These are phyloP conservation scores for Lactifluus hygrophoroides DNA, from an alignment of 768 basidiomycete genomes.

Conservation along the genomic window DNA sequence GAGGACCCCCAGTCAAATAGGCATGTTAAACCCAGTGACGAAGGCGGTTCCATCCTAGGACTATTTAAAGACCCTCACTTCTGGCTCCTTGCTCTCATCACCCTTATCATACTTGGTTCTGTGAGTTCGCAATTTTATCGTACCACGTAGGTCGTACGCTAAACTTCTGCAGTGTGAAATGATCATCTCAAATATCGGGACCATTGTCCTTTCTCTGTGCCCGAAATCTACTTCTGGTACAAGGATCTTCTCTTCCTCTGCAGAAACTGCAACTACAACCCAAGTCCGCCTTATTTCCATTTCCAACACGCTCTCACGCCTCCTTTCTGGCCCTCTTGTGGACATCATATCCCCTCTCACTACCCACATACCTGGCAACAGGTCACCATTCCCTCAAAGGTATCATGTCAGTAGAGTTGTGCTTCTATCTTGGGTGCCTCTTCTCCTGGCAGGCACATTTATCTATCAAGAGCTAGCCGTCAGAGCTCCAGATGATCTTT, in stretches of 20 bases:
- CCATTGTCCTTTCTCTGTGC: conserved; percentile 61
- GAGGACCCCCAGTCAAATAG: conserved; percentile 20
- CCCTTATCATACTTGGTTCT: conserved; percentile 52
- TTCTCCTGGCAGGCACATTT: conserved; percentile 44
- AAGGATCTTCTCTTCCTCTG: conserved; percentile 20
- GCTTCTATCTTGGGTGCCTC: conserved; percentile 46
- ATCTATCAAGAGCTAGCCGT: conserved; percentile 46
- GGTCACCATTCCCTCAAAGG: conserved; percentile 34
- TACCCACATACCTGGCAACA: conserved; percentile 33
- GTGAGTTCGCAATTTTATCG: conserved; percentile 36
- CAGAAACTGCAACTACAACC: conserved; percentile 37
- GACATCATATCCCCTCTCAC: conserved; percentile 63
- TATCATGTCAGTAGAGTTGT: conserved; percentile 51
- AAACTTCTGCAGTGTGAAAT: conserved; percentile 39
- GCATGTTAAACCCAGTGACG: conserved; percentile 23
- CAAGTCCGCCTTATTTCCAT: conserved; percentile 68
- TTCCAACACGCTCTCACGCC: conserved; percentile 62
- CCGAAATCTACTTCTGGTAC: conserved; percentile 17
- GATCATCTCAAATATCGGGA: conserved; percentile 77
- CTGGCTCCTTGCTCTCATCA: conserved; percentile 50
- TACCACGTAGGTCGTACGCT: not conserved
- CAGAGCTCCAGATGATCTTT: conserved; percentile 44
- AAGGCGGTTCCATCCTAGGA: conserved; percentile 31
- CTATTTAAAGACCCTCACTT: conserved; percentile 51
- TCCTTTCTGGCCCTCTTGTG: conserved; percentile 59